Conservation (phyloP, 2,329 filamentous ascomycete genomes). For the Nannizzia gypsea region DNA sequence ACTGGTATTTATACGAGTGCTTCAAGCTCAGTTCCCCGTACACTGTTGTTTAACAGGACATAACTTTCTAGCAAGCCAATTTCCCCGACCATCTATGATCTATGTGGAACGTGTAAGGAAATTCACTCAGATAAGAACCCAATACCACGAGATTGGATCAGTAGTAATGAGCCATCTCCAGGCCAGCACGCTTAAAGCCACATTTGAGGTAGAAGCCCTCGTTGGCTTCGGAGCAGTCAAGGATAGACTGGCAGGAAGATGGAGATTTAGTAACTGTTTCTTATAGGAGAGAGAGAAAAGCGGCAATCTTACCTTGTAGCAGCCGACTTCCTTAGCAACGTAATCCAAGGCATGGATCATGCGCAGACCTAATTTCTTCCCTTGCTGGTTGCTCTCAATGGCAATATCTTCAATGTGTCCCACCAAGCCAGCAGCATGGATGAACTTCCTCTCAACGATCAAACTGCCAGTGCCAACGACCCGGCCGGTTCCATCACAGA, state of each 20-base stretch:
- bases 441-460: slow-evolving; percentile 77
- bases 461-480: slow-evolving; percentile 87
- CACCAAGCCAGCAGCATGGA: slow-evolving; percentile 44
- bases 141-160: slow-evolving; percentile 14
- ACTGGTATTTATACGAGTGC: not conserved
- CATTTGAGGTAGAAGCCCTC: slow-evolving; percentile 98
- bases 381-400: slow-evolving; percentile 87
- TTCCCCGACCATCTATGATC: not conserved
- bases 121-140: not conserved
- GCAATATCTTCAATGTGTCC: slow-evolving; percentile 98
- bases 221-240: slow-evolving; percentile 92
- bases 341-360: slow-evolving; percentile 90
- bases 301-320: slow-evolving; percentile 58
- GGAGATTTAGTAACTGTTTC: not conserved
- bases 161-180: slow-evolving; percentile 97
- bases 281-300: not conserved
- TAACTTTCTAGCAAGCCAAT: not conserved
- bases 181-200: slow-evolving; percentile 78
- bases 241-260: slow-evolving; percentile 54
- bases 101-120: not conserved
- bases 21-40: not conserved
- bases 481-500: slow-evolving; percentile 57
- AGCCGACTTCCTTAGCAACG: slow-evolving; percentile 77
- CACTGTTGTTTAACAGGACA: not conserved
- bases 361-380: slow-evolving; percentile 85